phyloP scores from a whole-genome alignment of 768 basidiomycete species.

The Termitomyces sp. region DNA sequence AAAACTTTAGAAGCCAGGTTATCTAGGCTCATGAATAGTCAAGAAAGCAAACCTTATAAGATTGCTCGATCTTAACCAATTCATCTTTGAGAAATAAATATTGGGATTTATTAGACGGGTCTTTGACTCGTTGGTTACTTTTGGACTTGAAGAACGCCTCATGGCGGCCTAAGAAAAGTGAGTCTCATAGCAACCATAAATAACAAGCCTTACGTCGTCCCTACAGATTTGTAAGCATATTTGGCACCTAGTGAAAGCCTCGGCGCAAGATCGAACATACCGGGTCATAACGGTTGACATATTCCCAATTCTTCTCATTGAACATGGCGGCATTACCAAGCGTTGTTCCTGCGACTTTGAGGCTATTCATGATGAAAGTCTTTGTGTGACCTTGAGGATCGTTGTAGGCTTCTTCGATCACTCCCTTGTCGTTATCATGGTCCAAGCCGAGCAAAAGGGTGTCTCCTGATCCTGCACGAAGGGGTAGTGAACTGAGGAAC shows the following conservation, averaged over 20 bases:
- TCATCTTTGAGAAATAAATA: conserved; percentile 66
- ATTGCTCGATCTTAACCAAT: conserved; percentile 79
- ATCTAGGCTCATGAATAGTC: background rate
- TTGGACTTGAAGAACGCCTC: conserved; percentile 80
- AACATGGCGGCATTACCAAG: conserved; percentile 67
- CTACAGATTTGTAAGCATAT: background rate
- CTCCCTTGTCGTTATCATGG: conserved; percentile 63
- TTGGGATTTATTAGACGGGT: conserved; percentile 38
- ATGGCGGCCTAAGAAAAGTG: conserved; percentile 55
- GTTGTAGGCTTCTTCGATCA: conserved; percentile 84
- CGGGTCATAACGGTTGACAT: conserved; percentile 49
- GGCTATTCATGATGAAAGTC: conserved; percentile 83
- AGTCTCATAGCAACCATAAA: background rate
- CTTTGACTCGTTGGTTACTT: conserved; percentile 46
- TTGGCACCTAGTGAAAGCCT: background rate
- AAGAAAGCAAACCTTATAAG: conserved; percentile 62
- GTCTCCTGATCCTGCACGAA: conserved; percentile 70
- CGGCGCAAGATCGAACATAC: conserved; percentile 25
- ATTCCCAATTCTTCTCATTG: conserved; percentile 68
- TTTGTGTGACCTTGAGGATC: conserved; percentile 69
- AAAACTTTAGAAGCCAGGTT: conserved; percentile 51
- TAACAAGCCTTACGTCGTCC: conserved; percentile 14
- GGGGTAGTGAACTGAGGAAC: conserved; percentile 76
- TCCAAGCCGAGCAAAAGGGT: conserved; percentile 91
- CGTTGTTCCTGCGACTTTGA: conserved; percentile 59